Evolutionary conservation across 768 basidiomycete species (phyloP).

Genomic region (Lactifluus hygrophoroides): DNA sequence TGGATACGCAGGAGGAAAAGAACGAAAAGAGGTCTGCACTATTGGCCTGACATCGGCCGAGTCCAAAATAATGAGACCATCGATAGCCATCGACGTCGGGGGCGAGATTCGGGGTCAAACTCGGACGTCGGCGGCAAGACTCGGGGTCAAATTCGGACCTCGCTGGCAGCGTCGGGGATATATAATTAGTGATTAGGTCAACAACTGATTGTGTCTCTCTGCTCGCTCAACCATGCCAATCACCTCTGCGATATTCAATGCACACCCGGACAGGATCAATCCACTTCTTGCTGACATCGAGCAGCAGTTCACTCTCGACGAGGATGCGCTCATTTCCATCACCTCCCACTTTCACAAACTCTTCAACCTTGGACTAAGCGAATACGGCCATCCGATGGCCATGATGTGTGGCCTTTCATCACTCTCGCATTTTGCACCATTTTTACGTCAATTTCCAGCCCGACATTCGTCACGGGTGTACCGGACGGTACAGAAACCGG

Average conservation of each 20-base stretch:
- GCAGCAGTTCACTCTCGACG: constrained; percentile 58
- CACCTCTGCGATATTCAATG: constrained; percentile 10
- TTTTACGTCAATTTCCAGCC: constrained; percentile 37
- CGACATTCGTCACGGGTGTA: constrained; percentile 91
- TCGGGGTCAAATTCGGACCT: too few species aligned
- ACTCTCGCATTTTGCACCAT: neutral
- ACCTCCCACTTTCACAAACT: constrained; percentile 76
- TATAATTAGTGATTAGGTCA: too few species aligned
- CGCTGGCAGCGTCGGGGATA: too few species aligned
- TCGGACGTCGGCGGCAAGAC: too few species aligned
- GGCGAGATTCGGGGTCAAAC: neutral
- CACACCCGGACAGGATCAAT: constrained; percentile 15
- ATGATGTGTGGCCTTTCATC: constrained; percentile 61
- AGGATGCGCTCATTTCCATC: constrained; percentile 56
- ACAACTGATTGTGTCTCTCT: too few species aligned
- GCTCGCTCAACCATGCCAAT: constrained; percentile 9
- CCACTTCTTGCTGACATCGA: constrained; percentile 52
- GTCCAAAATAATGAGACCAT: constrained; percentile 21
- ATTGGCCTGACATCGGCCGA: constrained; percentile 43
- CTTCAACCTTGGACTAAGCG: constrained; percentile 60
- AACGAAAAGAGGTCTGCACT: constrained; percentile 85
- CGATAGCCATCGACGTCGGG: constrained; percentile 17
- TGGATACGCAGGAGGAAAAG: constrained; percentile 67
- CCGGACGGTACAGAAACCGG: constrained; percentile 93
- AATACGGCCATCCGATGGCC: constrained; percentile 76